Percentiles rank a stretch among this genome's conserved stretches.
These are phyloP conservation scores for Carex littledalei DNA, from an alignment of 176 grass and related monocot species.

Conservation along the genomic window DNA sequence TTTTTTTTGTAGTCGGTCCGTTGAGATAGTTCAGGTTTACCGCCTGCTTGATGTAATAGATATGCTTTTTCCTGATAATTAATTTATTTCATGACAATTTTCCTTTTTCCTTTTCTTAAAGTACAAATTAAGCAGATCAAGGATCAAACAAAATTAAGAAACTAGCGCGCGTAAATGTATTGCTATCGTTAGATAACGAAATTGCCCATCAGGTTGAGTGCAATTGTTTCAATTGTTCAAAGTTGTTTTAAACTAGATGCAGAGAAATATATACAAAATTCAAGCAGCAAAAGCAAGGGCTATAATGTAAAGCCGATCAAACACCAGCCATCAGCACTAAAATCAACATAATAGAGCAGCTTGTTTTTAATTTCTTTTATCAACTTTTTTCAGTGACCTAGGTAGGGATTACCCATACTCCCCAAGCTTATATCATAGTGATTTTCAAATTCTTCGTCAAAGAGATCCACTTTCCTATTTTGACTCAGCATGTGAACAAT, in stretches of 20 bases:
- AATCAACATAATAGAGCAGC: not conserved
- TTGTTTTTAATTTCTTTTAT: not conserved
- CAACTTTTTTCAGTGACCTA: not conserved
- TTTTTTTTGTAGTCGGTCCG: not conserved
- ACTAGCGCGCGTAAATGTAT: not conserved
- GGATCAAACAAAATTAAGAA: not conserved
- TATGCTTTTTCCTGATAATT: not conserved
- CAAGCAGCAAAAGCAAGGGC: not conserved
- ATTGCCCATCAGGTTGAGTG: not conserved
- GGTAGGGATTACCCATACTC: not conserved
- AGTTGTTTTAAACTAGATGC: not conserved
- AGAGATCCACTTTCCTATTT: conserved; percentile 66
- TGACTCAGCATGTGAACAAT: conserved; percentile 63
- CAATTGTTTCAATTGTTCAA: not conserved
- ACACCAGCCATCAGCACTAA: not conserved
- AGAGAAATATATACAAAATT: not conserved
- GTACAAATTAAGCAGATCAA: not conserved
- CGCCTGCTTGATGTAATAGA: not conserved
- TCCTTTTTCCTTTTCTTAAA: not conserved
- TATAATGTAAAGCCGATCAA: not conserved
- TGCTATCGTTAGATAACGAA: not conserved
- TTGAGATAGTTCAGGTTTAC: conserved; percentile 3
- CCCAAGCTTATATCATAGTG: not conserved
- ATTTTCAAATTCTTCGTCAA: conserved; percentile 50
- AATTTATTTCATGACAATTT: not conserved